Conservation (phyloP, 495 filamentous ascomycete species). For the Penicillium malachiteum region DNA sequence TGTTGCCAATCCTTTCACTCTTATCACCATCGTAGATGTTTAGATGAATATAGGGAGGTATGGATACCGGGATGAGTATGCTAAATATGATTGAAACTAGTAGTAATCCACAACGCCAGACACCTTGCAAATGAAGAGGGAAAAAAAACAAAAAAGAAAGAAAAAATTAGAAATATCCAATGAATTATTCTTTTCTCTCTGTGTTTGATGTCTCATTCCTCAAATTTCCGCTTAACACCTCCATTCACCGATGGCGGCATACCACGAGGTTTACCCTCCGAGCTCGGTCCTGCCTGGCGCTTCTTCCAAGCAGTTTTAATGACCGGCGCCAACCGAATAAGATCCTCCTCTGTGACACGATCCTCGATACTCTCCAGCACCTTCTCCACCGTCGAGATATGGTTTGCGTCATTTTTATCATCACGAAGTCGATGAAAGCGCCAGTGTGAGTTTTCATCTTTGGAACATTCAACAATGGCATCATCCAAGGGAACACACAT, state of each 20-base stretch:
- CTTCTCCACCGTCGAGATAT: slow-evolving; percentile 73
- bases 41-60: no score
- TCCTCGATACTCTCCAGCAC: slow-evolving; percentile 84
- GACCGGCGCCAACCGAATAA: slow-evolving; percentile 58
- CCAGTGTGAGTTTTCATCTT: slow-evolving; percentile 73
- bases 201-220: slow-evolving; percentile 33
- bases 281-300: slow-evolving; percentile 34
- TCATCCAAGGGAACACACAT: slow-evolving; percentile 72
- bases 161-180: slow-evolving; percentile 11
- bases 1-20: no score
- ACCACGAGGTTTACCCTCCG: slow-evolving; percentile 25
- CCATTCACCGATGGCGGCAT: slow-evolving; percentile 29
- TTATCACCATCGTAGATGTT: no score
- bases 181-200: slow-evolving; percentile 4
- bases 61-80: no score
- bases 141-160: slow-evolving; percentile 7
- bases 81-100: no score
- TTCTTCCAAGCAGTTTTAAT: slow-evolving; percentile 77
- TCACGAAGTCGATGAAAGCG: slow-evolving; percentile 82
- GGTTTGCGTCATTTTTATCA: slow-evolving; percentile 89
- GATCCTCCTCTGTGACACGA: slow-evolving; percentile 62
- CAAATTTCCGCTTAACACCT: slow-evolving; percentile 50
- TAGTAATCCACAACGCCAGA: slow-evolving; percentile 12
- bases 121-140: slow-evolving; percentile 23
- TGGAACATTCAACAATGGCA: slow-evolving; percentile 81